Evolutionary conservation across 1,284 basidiomycete genomes (phyloP).

Genomic region (Sanghuangporus baumii): DNA sequence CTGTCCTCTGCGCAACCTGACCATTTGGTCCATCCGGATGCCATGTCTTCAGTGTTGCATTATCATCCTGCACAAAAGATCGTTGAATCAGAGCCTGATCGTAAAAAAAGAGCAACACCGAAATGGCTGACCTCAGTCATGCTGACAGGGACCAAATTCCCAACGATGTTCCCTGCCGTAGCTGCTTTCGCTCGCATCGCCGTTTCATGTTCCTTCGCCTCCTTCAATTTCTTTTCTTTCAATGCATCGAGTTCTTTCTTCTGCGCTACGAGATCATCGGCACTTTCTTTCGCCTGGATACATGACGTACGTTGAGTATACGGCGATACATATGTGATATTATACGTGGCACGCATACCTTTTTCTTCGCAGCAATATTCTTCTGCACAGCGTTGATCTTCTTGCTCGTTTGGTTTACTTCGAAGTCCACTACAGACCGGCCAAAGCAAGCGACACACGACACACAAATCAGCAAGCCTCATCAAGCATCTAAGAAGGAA

Average conservation of each 20-base stretch:
- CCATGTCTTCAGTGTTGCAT: constrained; percentile 77
- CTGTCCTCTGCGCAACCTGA: constrained; percentile 54
- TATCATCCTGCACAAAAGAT: constrained; percentile 67
- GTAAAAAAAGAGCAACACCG: background rate
- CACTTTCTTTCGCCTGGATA: constrained; percentile 79
- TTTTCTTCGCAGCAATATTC: constrained; percentile 91
- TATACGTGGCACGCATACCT: constrained; percentile 42
- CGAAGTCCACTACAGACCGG: constrained; percentile 67
- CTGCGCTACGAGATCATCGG: constrained; percentile 77
- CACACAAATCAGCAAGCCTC: background rate
- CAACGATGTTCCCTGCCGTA: constrained; percentile 91
- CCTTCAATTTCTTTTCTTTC: constrained; percentile 73
- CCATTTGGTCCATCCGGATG: constrained; percentile 77
- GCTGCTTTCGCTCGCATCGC: constrained; percentile 78
- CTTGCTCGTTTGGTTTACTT: constrained; percentile 74
- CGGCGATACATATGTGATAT: background rate
- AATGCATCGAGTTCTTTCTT: constrained; percentile 80
- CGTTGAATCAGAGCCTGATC: background rate
- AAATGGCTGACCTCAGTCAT: constrained; percentile 69
- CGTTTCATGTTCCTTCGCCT: constrained; percentile 71
- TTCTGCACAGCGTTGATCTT: constrained; percentile 90
- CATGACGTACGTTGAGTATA: background rate
- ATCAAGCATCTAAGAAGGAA: background rate
- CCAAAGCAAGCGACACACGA: background rate
- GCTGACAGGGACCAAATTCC: constrained; percentile 81